These are phyloP conservation scores for Syncephalastrum contaminatum DNA, from an alignment of 371 early-diverging fungal genomes.

Conservation along the genomic window DNA sequence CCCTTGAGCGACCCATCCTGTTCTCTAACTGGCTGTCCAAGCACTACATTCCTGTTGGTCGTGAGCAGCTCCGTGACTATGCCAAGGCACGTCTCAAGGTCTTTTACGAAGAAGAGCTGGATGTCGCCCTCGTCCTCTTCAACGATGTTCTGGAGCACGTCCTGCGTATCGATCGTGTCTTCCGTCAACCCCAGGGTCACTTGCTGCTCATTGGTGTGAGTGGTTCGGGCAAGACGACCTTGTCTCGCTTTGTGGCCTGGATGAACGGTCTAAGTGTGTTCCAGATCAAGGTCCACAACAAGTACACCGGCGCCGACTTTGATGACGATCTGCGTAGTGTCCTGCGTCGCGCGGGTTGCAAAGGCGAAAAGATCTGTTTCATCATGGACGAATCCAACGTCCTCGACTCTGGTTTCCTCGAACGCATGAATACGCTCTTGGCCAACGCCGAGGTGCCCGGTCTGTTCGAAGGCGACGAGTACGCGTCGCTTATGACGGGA, in stretches of 20 bases:
- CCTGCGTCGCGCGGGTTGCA: constrained; percentile 91
- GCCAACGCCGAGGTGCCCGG: constrained; percentile 99
- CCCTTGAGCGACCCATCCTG: constrained; percentile 89
- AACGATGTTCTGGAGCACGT: constrained; percentile 98
- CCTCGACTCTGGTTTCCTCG: constrained; percentile 94
- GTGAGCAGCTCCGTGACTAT: constrained; percentile 89
- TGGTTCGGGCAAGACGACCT: constrained; percentile 95
- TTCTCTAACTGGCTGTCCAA: constrained; percentile 98
- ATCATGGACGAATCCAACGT: constrained; percentile 98
- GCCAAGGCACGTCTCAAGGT: constrained; percentile 94
- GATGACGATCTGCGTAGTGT: constrained; percentile 95
- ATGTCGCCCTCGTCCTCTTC: constrained; percentile 94
- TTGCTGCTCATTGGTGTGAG: constrained; percentile 96
- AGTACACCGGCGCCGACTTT: constrained; percentile 95
- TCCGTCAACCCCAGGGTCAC: constrained; percentile 98
- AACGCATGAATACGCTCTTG: constrained; percentile 98
- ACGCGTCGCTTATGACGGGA: constrained; percentile 89
- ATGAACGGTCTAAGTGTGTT: constrained; percentile 97
- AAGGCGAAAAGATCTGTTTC: constrained; percentile 98
- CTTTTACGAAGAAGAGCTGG: constrained; percentile 99
- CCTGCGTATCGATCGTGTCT: constrained; percentile 97
- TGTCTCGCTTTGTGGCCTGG: constrained; percentile 98
- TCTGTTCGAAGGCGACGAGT: constrained; percentile 98
- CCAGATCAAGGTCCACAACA: constrained; percentile 96
- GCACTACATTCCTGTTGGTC: constrained; percentile 86